Evolutionary conservation across 1,139 yeast genomes (phyloP), one percentile per base, ranked within the genome.

Genomic region (Lodderomyces theae): DNA sequence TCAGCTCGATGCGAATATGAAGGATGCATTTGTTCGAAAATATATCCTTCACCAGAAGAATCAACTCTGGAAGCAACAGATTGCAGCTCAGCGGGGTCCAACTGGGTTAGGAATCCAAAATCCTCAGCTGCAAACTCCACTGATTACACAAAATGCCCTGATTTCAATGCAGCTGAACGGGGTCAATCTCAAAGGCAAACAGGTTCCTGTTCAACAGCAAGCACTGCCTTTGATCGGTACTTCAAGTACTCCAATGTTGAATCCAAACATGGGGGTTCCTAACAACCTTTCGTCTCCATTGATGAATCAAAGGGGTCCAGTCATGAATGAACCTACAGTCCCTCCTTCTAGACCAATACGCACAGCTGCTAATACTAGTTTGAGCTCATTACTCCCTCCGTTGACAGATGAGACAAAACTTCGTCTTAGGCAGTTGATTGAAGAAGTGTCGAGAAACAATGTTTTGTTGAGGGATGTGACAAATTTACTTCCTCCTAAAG

Each of bases 391-490:
- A 17, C 26, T 69, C 38, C 77, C 77, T 7, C 67, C 64, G 2
- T 56, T 72, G 40, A 69, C 74, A 2, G 74, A 71, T 24, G 77
- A 71, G 32, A 63, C 69, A 63, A 70, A 66, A 44, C 30, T 58
- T 50, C 77, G 77, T 42, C 71, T 87, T 47, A 74, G 81, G 45
- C 77, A 73, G 45, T 72, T 88, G 37, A 74, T 82, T 45, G 82
- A 79, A 34, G 94, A 86, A 46, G 89, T 85, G 1, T 69, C 84
- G 0, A 68, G 77, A 26, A 79, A 82, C 42, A 86, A 85, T 24
- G 77, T 86, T 24, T 75, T 79, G 33, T 63, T 86, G 46, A 78
- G 80, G 43, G 86, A 87, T 54, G 73, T 83, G 33, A 82, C 92
- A 0, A 69, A 68, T 47, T 63, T 73, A 41, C 67, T 86, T 43